These are phyloP conservation scores for Cetradonia linearis DNA, from an alignment of 495 filamentous ascomycete species.

Conservation along the genomic window DNA sequence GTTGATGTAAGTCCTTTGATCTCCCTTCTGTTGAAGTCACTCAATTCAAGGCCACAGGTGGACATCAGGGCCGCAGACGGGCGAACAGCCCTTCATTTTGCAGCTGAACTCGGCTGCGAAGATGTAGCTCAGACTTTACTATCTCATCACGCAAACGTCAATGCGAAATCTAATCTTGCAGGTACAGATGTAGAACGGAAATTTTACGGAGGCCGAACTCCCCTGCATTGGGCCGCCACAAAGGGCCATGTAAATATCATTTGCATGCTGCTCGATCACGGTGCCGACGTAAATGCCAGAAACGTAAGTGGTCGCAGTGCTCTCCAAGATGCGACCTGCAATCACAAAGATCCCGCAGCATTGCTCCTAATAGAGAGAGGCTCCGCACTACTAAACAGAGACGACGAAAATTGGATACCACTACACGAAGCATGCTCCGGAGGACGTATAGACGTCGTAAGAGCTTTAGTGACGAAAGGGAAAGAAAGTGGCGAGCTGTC, in stretches of 20 bases:
- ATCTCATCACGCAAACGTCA: conserved; percentile 27
- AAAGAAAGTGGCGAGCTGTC: background rate
- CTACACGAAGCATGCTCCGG: too few relatives aligned
- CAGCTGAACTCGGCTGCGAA: conserved; percentile 30
- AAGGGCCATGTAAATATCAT: conserved; percentile 15
- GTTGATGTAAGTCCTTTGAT: conserved; percentile 21
- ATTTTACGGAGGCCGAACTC: conserved; percentile 13
- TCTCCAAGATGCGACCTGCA: conserved; percentile 8
- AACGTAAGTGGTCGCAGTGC: conserved; percentile 5
- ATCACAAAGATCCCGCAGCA: background rate
- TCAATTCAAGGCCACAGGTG: background rate
- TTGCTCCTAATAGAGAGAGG: conserved; percentile 5
- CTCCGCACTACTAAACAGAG: conserved; percentile 1
- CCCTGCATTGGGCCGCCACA: too few relatives aligned
- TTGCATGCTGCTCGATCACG: conserved; percentile 13
- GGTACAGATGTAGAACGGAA: conserved; percentile 10
- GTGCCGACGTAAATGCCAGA: conserved; percentile 11
- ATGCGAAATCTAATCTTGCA: background rate
- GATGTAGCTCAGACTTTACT: conserved; percentile 27
- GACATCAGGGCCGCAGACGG: conserved; percentile 29
- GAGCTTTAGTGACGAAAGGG: conserved; percentile 16
- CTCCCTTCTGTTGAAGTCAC: background rate
- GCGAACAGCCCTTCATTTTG: conserved; percentile 34
- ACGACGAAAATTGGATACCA: too few relatives aligned
- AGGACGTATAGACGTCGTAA: background rate